phyloP scores from a whole-genome alignment of 2,329 filamentous ascomycete genomes.

The Byssochlamys sp. region DNA sequence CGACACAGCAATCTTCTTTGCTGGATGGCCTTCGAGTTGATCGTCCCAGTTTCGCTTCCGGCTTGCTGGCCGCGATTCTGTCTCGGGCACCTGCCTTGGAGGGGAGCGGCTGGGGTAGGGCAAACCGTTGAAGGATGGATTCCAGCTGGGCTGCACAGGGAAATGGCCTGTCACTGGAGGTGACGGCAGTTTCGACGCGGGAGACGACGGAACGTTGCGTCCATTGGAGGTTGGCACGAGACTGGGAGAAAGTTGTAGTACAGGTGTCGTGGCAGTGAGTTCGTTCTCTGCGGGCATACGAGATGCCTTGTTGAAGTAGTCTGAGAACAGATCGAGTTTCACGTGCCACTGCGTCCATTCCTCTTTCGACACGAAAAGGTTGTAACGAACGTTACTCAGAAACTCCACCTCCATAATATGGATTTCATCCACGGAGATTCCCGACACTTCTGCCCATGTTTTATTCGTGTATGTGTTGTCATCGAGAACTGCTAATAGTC shows the following conservation, averaged over 20 bases:
- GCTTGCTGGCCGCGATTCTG: conserved; percentile 11
- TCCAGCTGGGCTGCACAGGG: conserved; percentile 19
- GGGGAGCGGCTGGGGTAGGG: conserved; percentile 13
- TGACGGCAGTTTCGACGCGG: conserved; percentile 31
- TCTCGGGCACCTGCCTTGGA: conserved; percentile 15
- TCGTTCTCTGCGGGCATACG: conserved; percentile 33
- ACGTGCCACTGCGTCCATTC: conserved; percentile 83
- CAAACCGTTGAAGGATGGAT: conserved; percentile 15
- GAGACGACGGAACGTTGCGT: conserved; percentile 17
- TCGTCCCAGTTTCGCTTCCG: conserved; percentile 53
- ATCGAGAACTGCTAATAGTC: conserved; percentile 59
- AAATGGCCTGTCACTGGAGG: conserved; percentile 26
- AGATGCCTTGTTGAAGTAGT: conserved; percentile 67
- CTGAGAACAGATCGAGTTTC: conserved; percentile 70
- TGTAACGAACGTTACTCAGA: conserved; percentile 94
- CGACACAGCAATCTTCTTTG: conserved; percentile 40
- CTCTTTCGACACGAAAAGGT: conserved; percentile 71
- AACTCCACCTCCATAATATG: conserved; percentile 99
- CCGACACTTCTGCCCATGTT: conserved; percentile 96
- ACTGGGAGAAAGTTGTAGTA: conserved; percentile 27
- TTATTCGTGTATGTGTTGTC: conserved; percentile 99
- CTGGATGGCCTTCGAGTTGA: conserved; percentile 44
- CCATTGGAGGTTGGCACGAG: conserved; percentile 23
- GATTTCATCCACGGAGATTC: conserved; percentile 85
- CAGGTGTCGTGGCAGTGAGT: conserved; percentile 18